Percentiles rank a stretch among this genome's conserved stretches.
These are phyloP conservation scores for Fagopyrum homotropicum DNA, from an alignment of 148 eudicot genomes.

Conservation along the genomic window DNA sequence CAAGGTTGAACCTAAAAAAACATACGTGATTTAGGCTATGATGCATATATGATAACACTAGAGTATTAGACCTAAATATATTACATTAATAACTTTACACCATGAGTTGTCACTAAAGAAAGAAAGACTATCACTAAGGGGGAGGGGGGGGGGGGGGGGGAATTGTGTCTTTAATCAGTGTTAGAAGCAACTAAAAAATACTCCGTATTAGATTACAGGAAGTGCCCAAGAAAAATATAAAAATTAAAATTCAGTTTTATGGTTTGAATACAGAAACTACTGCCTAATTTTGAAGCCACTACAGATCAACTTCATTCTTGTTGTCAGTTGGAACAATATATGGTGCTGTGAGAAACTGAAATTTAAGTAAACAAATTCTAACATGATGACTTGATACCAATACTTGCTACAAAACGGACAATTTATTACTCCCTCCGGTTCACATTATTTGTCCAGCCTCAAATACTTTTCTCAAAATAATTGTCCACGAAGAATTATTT, in stretches of 20 bases:
- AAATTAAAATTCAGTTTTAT: neutral
- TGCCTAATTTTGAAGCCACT: no score
- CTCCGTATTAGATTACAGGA: no score
- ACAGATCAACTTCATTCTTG: neutral
- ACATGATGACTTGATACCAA: no score
- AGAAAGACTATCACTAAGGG: neutral
- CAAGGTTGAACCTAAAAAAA: constrained; percentile 92
- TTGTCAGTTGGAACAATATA: neutral
- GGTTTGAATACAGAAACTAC: neutral
- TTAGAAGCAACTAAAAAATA: neutral
- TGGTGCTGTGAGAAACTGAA: no score
- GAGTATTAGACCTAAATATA: neutral
- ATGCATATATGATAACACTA: neutral
- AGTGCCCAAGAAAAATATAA: neutral
- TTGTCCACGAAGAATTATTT: no score
- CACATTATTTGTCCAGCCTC: no score
- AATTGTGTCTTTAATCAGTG: neutral
- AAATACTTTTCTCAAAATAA: no score
- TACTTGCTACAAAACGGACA: no score
- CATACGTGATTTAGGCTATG: neutral
- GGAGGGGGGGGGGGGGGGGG: no score
- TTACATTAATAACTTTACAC: neutral
- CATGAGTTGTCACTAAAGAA: neutral
- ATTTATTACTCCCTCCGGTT: no score
- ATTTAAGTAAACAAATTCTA: no score